These are phyloP conservation scores for Parmelia sp. DNA, from an alignment of 495 filamentous ascomycete species.

Conservation along the genomic window DNA sequence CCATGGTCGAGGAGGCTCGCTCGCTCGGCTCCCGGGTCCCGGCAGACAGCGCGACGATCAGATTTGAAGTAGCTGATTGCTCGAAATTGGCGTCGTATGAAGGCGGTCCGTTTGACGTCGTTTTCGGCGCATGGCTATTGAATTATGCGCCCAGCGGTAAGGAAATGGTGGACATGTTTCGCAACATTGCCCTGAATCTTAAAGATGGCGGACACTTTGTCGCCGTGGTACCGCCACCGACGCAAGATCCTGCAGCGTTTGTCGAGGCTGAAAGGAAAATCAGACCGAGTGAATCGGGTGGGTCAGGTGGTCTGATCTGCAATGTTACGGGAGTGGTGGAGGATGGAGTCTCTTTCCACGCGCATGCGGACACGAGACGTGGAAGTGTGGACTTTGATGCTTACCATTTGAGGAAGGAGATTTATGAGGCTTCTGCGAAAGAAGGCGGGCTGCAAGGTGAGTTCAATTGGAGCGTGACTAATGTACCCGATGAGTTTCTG, in stretches of 20 bases:
- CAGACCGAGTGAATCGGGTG: not conserved
- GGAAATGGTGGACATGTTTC: slow-evolving; percentile 32
- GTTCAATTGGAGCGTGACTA: slow-evolving; percentile 16
- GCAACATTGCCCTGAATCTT: slow-evolving; percentile 34
- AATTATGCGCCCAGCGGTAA: slow-evolving; percentile 33
- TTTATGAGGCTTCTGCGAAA: slow-evolving; percentile 21
- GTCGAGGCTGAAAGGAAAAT: slow-evolving; percentile 5
- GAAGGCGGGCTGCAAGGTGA: slow-evolving; percentile 18
- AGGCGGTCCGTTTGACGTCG: slow-evolving; percentile 36
- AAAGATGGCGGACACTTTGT: slow-evolving; percentile 33
- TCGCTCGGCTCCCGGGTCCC: not conserved
- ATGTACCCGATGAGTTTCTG: slow-evolving; percentile 16
- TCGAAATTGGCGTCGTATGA: slow-evolving; percentile 16
- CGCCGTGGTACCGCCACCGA: slow-evolving; percentile 28
- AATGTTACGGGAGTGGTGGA: slow-evolving; percentile 17
- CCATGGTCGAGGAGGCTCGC: slow-evolving; percentile 31
- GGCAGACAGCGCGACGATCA: not conserved
- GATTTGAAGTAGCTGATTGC: slow-evolving; percentile 27
- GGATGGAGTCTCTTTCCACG: slow-evolving; percentile 13
- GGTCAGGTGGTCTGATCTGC: not conserved
- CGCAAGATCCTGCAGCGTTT: slow-evolving; percentile 16
- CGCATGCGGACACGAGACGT: slow-evolving; percentile 3
- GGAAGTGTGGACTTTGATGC: slow-evolving; percentile 16
- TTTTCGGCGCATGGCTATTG: slow-evolving; percentile 36
- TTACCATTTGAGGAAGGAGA: slow-evolving; percentile 21